phyloP scores from a whole-genome alignment of 192 early-diverging fungal species.

The Podila epicladia region DNA sequence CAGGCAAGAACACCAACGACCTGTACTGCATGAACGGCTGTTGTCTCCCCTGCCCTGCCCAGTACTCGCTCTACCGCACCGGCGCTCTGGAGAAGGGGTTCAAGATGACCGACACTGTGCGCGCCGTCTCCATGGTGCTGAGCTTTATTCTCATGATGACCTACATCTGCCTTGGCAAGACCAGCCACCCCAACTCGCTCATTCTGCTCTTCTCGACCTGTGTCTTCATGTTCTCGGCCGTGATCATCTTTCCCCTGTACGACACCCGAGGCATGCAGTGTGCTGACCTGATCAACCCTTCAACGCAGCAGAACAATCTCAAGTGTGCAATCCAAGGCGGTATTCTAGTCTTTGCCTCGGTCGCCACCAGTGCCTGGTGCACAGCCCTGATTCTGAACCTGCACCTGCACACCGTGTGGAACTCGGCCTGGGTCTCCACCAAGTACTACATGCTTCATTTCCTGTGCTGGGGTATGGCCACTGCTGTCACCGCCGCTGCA shows the following conservation, averaged over 20 bases:
- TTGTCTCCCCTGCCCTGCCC: conserved; percentile 63
- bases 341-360: conserved; percentile 57
- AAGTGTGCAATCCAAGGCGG: conserved; percentile 61
- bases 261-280: conserved; percentile 58
- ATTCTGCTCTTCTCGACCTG: conserved; percentile 57
- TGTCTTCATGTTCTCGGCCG: conserved; percentile 60
- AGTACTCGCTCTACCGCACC: conserved; percentile 54
- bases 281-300: conserved; percentile 34
- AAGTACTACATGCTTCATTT: conserved; percentile 54
- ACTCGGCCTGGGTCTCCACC: conserved; percentile 55
- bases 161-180: conserved; percentile 56
- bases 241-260: conserved; percentile 58
- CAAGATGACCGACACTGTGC: conserved; percentile 53
- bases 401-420: conserved; percentile 68
- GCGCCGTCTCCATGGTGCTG: conserved; percentile 51
- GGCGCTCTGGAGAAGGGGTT: conserved; percentile 53
- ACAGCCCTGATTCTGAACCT: conserved; percentile 59
- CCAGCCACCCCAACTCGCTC: conserved; percentile 57
- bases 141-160: conserved; percentile 55
- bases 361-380: conserved; percentile 55
- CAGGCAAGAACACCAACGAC: conserved; percentile 17
- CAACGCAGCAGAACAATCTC: conserved; percentile 57
- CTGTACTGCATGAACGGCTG: conserved; percentile 56
- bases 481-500: conserved; percentile 45
- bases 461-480: conserved; percentile 60